A percentile compares a stretch with the other conserved stretches of the same genome.
Evolutionary conservation across 441 rosid genomes (phyloP).

Genomic region (Oxalis stricta): DNA sequence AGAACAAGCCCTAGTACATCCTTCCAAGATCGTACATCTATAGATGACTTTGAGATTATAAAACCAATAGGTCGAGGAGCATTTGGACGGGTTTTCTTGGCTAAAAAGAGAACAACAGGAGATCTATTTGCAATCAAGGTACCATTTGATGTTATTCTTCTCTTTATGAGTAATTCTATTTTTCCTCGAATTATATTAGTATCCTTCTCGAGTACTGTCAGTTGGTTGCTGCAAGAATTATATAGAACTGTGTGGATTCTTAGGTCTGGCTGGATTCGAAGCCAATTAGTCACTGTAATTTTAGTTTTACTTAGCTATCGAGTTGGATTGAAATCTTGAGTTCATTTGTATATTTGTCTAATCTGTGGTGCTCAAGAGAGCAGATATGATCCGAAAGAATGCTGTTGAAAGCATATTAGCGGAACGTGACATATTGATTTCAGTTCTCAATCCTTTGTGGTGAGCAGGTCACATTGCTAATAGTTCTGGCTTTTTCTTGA

Average conservation of each 20-base stretch:
- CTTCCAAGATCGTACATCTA: conserved; percentile 83
- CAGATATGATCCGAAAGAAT: conserved; percentile 97
- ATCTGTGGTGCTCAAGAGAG: conserved; percentile 75
- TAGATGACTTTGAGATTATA: conserved; percentile 97
- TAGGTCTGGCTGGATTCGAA: too few species aligned
- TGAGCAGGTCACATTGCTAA: conserved; percentile 46
- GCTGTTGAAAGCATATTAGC: conserved; percentile 99
- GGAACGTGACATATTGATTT: conserved; percentile 93
- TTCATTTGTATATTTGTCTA: conserved; percentile 7
- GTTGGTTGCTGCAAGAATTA: neutral
- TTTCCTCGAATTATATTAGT: neutral
- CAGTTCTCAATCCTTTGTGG: conserved; percentile 99
- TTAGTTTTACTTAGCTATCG: neutral
- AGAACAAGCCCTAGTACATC: conserved; percentile 84
- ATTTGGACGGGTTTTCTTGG: conserved; percentile 94
- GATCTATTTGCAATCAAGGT: conserved; percentile 98
- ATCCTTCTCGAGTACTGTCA: neutral
- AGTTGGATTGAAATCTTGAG: neutral
- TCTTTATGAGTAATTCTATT: neutral
- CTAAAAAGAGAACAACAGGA: conserved; percentile 94
- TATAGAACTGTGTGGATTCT: neutral
- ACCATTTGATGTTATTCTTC: conserved; percentile 6
- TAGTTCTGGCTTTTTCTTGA: conserved; percentile 11
- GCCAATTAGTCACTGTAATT: too few species aligned
- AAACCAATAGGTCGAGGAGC: conserved; percentile 99